Base-by-base conservation (phyloP, 192 early-diverging fungal genomes). In the Backusella mclennaniae region DNA sequence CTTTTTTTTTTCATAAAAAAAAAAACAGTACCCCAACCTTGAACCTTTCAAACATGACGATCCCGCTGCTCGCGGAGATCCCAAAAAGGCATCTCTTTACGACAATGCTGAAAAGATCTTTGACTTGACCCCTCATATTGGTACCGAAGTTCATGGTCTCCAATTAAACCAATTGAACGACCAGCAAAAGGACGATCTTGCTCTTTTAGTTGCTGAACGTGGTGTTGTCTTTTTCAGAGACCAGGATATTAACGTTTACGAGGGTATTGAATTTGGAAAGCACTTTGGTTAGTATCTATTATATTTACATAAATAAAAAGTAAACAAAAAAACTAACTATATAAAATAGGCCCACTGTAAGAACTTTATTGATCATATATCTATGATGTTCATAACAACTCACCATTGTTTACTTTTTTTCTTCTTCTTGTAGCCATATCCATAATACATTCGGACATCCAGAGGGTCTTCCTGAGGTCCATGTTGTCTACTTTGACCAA, bases 191-290 rank as follows among this genome's bases (percentile, higher is more conserved):
- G 69, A 79, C 23, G 82, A 83, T 49, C 41, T 83, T 21, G 82
- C 76, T 36, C 35, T 78, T 19, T 44, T 83, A 35, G 80, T 78
- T 52, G 82, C 79, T 35, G 81, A 82, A 23, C 81, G 81, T 9
- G 81, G 81, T 53, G 81, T 82, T 12, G 81, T 82, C 12, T 82
- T 79, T 41, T 82, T 82, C 69, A 78, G 77, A 68, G 44, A 79
- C 9, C 81, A 82, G 69, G 78, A 82, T 1, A 82, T 82, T 35
- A 49, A 71, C 35, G 44, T 74, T 8, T 66, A 82, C 15, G 67
- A 82, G 66, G 66, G 67, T 19, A 3, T 70, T 9, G 81, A 82
- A n/a, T 35, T 82, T 38, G 78, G 74, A 53, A 72, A 74, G 31
- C 41, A 82, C 53, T 82, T 76, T 76, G 81, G 79, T 41, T n/a